Conservation (phyloP, 2,329 filamentous ascomycete species). For the Biscogniauxia mediterranea region DNA sequence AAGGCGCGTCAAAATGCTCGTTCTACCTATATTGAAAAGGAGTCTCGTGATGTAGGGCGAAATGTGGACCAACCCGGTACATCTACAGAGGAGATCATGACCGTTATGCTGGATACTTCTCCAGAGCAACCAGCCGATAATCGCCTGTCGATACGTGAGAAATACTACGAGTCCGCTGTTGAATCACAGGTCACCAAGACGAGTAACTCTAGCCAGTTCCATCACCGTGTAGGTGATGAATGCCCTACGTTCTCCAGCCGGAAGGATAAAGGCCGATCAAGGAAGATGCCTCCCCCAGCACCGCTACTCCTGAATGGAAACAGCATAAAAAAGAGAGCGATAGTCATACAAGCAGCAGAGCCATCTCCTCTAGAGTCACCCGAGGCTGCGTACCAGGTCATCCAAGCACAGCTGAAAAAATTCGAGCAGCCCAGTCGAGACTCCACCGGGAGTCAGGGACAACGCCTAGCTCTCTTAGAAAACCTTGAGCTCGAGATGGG, state of each 20-base stretch:
- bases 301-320: constrained; percentile 50
- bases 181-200: constrained; percentile 16
- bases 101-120: constrained; percentile 44
- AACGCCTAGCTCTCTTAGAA: constrained; percentile 50
- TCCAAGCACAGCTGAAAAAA: constrained; percentile 51
- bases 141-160: constrained; percentile 30
- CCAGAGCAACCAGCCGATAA: constrained; percentile 21
- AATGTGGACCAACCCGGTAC: neutral
- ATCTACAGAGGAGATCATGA: constrained; percentile 36
- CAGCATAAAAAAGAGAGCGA: constrained; percentile 40
- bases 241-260: constrained; percentile 59
- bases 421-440: constrained; percentile 43
- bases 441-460: constrained; percentile 38
- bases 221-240: constrained; percentile 57
- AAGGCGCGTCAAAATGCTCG: constrained; percentile 41
- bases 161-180: constrained; percentile 20
- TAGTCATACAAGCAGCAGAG: constrained; percentile 47
- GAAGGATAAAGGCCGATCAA: constrained; percentile 41
- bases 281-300: constrained; percentile 55
- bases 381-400: constrained; percentile 45
- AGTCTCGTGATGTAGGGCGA: constrained; percentile 14
- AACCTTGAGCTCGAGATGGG: constrained; percentile 63
- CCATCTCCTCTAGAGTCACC: constrained; percentile 54
- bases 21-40: constrained; percentile 39
- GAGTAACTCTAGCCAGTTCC: constrained; percentile 39